These are phyloP conservation scores for Otatea glauca DNA, from an alignment of 176 grass and related monocot genomes.

Conservation along the genomic window DNA sequence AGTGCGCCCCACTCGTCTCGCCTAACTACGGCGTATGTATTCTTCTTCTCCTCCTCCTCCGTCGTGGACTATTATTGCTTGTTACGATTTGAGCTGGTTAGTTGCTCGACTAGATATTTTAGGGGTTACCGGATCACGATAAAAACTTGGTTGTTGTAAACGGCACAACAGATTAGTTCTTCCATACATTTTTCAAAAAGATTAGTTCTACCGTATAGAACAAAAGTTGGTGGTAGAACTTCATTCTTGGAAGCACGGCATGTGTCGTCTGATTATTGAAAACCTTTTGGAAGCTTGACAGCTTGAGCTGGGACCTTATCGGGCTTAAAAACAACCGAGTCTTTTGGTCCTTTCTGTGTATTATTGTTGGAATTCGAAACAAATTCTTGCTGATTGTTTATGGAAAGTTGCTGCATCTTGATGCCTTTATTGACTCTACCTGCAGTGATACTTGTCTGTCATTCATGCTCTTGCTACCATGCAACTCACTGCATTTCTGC, in stretches of 20 bases:
- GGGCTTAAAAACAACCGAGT: not conserved
- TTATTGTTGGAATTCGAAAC: not conserved
- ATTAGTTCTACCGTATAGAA: not conserved
- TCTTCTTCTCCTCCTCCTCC: not conserved
- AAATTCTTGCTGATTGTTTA: not conserved
- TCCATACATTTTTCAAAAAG: not conserved
- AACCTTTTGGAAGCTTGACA: constrained; percentile 44
- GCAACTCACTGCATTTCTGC: constrained; percentile 4
- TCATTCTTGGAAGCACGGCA: constrained; percentile 26
- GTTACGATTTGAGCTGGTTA: not conserved
- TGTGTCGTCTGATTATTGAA: constrained; percentile 7
- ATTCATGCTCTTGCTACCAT: not conserved
- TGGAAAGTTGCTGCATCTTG: not conserved
- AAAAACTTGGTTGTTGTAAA: not conserved
- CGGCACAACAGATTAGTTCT: not conserved
- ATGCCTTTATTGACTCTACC: not conserved
- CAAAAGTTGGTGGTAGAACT: not conserved
- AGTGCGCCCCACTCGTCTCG: constrained; percentile 60
- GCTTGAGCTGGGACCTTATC: constrained; percentile 42
- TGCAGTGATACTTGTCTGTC: not conserved
- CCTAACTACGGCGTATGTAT: constrained; percentile 50
- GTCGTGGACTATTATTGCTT: not conserved
- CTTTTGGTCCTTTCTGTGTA: not conserved
- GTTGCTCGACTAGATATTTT: constrained; percentile 16
- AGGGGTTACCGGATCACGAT: not conserved